Evolutionary conservation across 495 filamentous ascomycete species (phyloP), one percentile per base, ranked within the genome.

Genomic region (Talaromyces stipitatus): DNA sequence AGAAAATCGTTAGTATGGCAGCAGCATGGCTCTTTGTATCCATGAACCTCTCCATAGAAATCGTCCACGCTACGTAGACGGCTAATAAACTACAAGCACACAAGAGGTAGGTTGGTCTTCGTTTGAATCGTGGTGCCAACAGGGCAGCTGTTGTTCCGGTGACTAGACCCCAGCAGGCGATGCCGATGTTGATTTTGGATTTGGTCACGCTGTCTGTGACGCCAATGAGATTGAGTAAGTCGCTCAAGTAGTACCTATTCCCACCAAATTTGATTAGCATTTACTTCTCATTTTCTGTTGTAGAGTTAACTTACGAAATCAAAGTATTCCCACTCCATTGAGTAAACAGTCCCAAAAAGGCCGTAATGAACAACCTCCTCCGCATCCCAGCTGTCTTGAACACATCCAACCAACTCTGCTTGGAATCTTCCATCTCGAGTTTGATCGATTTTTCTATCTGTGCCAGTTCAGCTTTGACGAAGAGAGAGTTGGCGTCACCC

Each of bases 251-350:
- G 68, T 83, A 81, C 58, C 75, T 76, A 60, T 50, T 48, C 24
- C 0, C 6, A 48, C 24, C 10, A 11, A 3, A 18, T 11, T 4
- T 48, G 3, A 1, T 26, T 4, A 48, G 9, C 10, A 2, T 9
- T 20, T 26, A 7, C 20, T n/a, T 48, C 5, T 48, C 18, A 3
- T 14, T 2, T 26, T 48, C 22, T 24, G 45, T 14, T 41, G 27
- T 27, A 45, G 48, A n/a, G 55, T 30, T 23, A 16, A 63, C 64
- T 57, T 63, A 78, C 61, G 82, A 82, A 48, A 85, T 83, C 43
- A 85, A 68, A 10, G 79, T 82, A 63, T 87, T 86, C 22, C 84
- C 83, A 33, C 80, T 83, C 73, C 82, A 85, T 62, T 87, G 83
- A 0, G 81, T 82, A 66, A 87, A 85, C 6, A 86, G 62, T 4